Percentiles rank a stretch among this genome's conserved stretches.
Evolutionary conservation across 169 alveolate species (phyloP).

Genomic region (Cryptosporidium bovis): DNA sequence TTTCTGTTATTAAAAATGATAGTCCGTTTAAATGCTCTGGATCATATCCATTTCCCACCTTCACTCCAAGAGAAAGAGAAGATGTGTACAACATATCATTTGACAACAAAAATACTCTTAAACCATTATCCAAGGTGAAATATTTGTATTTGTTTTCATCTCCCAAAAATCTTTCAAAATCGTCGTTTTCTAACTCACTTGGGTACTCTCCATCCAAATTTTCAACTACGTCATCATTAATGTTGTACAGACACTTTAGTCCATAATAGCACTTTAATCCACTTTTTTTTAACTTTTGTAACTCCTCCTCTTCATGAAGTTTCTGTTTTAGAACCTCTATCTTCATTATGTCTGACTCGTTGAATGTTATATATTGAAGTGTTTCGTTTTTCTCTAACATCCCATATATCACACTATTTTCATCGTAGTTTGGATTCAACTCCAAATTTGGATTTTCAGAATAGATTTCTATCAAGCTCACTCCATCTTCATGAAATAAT

Average conservation of each 20-base stretch:
- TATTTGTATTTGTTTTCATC: slow-evolving; percentile 27
- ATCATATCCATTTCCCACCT: slow-evolving; percentile 16
- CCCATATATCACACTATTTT: background rate
- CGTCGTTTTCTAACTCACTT: background rate
- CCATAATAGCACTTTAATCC: slow-evolving; percentile 39
- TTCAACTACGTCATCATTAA: background rate
- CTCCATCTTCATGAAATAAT: background rate
- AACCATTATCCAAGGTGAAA: slow-evolving; percentile 16
- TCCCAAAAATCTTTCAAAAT: slow-evolving; percentile 10
- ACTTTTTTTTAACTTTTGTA: slow-evolving; percentile 13
- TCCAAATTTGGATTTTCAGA: slow-evolving; percentile 8
- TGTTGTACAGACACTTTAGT: slow-evolving; percentile 22
- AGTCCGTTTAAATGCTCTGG: slow-evolving; percentile 32
- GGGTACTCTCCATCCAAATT: background rate
- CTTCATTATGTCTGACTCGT: slow-evolving; percentile 5
- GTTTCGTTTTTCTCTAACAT: background rate
- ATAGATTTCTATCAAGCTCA: slow-evolving; percentile 20
- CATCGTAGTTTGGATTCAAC: background rate
- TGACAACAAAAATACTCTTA: slow-evolving; percentile 33
- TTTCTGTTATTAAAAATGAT: slow-evolving; percentile 29
- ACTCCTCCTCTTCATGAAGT: slow-evolving; percentile 26
- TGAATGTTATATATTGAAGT: slow-evolving; percentile 11
- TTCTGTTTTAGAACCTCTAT: slow-evolving; percentile 9
- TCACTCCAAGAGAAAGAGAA: slow-evolving; percentile 40
- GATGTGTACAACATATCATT: slow-evolving; percentile 25